Base-by-base conservation (phyloP, 306 rosid genomes). In the Pyrus pyrifolia region DNA sequence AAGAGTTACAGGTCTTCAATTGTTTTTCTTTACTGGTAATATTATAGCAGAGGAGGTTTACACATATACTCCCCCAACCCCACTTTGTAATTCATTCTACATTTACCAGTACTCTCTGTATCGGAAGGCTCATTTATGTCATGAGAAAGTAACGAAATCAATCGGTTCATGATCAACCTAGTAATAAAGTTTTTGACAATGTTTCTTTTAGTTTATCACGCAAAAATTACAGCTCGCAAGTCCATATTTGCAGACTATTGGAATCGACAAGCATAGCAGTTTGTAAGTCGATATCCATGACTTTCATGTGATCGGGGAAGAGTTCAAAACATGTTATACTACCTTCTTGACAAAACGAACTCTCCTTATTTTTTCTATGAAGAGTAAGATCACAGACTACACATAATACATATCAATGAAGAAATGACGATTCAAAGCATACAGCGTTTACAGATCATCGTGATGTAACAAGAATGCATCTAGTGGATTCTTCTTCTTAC, bases 401-500 rank as follows among this genome's bases (percentile, higher is more conserved):
- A 49, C 8, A 15, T 4, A 49, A 15, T 15, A 2, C 55, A 15
- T 49, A 13, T 49, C 38, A 7, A 25, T 31, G 27, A 73, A 31
- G 25, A 57, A 38, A 18, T 23, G 38, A 73, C 25, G 18, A 33
- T 73, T 3, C 58, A 60, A 10, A 40, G n/a, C 70, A 27, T 64
- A 51, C 52, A 25, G 52, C 59, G 38, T 77, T 66, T 75, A 89
- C 60, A 85, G 73, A 40, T 87, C 91, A 66, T 88, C 89, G 4
- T 70, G 74, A 79, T 68, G 64, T 30, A 79, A 21, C 4, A 31
- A 70, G 66, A 55, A 67, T 23, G 80, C 38, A 64, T 90, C 83
- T 61, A 79, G 12, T 2, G 83, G 18, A 42, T 73, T 81, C 79
- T 81, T 88, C 91, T 88, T 93, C 83, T 74, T 87, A 76, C 98